Conservation (phyloP, 2,329 filamentous ascomycete genomes). For the Malbranchea cinnamomea region DNA sequence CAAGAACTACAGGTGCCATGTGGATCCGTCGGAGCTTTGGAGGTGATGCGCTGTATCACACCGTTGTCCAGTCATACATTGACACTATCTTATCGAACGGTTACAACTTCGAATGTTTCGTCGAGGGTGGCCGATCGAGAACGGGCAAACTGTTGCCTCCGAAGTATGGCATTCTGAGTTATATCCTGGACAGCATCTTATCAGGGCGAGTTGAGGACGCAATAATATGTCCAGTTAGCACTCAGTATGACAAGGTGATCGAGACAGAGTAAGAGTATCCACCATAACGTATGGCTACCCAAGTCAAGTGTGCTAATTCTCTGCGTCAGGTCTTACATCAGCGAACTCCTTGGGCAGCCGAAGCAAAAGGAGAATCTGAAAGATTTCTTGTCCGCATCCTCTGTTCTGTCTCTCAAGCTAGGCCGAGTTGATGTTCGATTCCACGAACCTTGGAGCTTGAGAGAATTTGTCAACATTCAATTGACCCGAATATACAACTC, state of each 20-base stretch:
- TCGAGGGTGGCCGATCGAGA: conserved; percentile 82
- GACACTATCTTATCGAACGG: conserved; percentile 82
- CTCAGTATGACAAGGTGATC: conserved; percentile 97
- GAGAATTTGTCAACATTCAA: conserved; percentile 67
- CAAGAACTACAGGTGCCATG: conserved; percentile 51
- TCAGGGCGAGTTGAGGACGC: conserved; percentile 80
- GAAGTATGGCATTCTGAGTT: conserved; percentile 89
- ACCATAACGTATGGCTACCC: background rate
- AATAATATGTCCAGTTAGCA: conserved; percentile 88
- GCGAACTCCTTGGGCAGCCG: conserved; percentile 79
- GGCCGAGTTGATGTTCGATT: conserved; percentile 91
- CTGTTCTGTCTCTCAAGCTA: conserved; percentile 72
- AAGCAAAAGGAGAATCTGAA: conserved; percentile 90
- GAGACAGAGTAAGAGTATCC: conserved; percentile 54
- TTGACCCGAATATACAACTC: conserved; percentile 40
- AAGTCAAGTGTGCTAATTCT: conserved; percentile 7
- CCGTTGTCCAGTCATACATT: conserved; percentile 91
- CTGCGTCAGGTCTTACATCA: conserved; percentile 61
- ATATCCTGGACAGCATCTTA: conserved; percentile 77
- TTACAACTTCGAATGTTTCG: conserved; percentile 94
- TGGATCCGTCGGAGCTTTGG: conserved; percentile 89
- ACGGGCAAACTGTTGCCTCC: conserved; percentile 88
- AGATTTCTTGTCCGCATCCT: conserved; percentile 79
- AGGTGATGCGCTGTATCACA: conserved; percentile 77
- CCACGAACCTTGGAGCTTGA: conserved; percentile 87